Base-by-base conservation (phyloP, 768 basidiomycete species). In the Hypholoma sublateritium region DNA sequence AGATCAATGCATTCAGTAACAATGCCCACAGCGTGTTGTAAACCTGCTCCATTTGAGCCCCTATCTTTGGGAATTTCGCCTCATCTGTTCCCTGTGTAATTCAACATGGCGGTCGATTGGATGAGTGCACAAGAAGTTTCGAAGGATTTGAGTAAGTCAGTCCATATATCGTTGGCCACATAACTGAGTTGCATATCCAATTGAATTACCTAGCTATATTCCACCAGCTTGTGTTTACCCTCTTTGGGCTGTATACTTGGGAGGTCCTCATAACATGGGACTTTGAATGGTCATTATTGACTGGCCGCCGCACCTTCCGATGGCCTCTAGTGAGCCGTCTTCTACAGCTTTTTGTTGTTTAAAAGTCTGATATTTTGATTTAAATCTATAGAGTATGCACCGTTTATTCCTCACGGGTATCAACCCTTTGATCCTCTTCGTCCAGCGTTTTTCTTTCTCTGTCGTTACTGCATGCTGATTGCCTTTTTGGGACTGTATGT, bases 381-480 rank as follows among this genome's bases (percentile, higher is more conserved):
- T 57, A 13, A 41, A 52, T 46, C 56, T 35, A 4, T 52, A 70
- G 67, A 59, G 67, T 72, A 53, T 57, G 60, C 62, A 17, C 28
- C 11, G 44, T 48, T 17, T 16, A 47, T 49, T 50, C 24, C 22
- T 44, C 32, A 9, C 41, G 50, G 13, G 22, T 46, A 43, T 46
- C 12, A 43, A 16, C 3, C 25, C 17, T 21, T 32, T 43, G 28
- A 3, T 14, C 6, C 24, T 42, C 13, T 5, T 24, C 59, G 24
- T 21, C 1, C 46, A 75, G 87, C 82, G 22, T 84, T 87, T 58
- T 86, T 87, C 66, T 88, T 90, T 67, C 71, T 87, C 22, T 86
- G 83, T 66, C 83, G 88, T 58, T 89, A 89, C 67, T 86, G 84
- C 68, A 83, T 89, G 77, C 64, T 89, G n/a, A 74, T 82, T 55